Conservation (phyloP, 2,329 filamentous ascomycete species). For the Ceratocystis eucalypticola region DNA sequence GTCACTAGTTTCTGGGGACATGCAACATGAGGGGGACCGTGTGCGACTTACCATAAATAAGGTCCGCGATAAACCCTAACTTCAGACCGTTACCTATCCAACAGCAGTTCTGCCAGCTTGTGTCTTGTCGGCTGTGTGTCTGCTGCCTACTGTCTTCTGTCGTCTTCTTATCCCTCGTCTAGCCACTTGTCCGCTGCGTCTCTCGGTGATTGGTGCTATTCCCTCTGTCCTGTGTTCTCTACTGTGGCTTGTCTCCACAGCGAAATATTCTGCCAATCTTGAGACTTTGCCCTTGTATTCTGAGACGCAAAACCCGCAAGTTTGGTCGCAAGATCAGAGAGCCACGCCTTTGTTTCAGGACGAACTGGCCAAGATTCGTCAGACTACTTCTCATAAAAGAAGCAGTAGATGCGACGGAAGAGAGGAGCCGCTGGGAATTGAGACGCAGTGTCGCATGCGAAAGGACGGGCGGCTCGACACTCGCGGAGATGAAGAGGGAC, state of each 20-base stretch:
- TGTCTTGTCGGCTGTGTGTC: not conserved
- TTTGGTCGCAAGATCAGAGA: not conserved
- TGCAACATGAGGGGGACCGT: not conserved
- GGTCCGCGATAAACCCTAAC: not conserved
- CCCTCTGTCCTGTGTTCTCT: not conserved
- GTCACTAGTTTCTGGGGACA: not conserved
- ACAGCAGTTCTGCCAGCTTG: not conserved
- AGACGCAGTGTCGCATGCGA: not conserved
- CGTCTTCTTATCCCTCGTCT: no score
- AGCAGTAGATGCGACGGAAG: not conserved
- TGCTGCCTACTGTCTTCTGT: not conserved
- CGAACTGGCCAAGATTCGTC: not conserved
- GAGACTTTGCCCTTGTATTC: not conserved
- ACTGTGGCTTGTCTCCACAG: not conserved
- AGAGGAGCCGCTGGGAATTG: not conserved
- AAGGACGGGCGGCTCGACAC: not conserved
- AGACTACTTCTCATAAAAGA: not conserved
- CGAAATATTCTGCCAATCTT: not conserved
- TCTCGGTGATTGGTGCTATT: not conserved
- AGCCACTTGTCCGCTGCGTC: no score
- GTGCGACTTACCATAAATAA: constrained; percentile 6
- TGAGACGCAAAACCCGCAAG: not conserved
- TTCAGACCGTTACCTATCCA: not conserved
- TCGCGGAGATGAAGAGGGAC: not conserved
- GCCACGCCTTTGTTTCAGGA: constrained; percentile 7